Conservation (phyloP, 371 early-diverging fungal genomes). For the Actinomucor elegans region DNA sequence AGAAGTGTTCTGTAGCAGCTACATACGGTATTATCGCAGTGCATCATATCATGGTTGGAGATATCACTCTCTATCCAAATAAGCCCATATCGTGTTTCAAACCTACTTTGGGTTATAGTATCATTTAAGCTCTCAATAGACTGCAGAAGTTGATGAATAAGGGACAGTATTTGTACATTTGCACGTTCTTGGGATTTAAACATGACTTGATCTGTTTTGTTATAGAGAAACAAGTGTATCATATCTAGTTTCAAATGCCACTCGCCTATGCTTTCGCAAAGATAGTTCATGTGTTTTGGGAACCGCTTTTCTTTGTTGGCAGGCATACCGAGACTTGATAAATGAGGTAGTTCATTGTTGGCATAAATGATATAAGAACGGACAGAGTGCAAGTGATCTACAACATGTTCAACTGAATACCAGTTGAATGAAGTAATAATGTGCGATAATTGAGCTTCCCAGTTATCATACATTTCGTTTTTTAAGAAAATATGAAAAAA, state of each 20-base stretch:
- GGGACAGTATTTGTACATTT: background rate
- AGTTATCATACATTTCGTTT: too few species aligned
- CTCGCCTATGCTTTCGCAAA: constrained; percentile 8
- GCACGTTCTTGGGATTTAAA: background rate
- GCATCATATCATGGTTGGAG: too few species aligned
- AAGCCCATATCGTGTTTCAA: background rate
- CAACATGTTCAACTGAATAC: background rate
- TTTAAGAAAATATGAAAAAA: too few species aligned
- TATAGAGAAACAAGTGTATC: too few species aligned
- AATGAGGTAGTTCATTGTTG: too few species aligned
- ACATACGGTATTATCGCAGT: too few species aligned
- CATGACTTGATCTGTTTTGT: too few species aligned
- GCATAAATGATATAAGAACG: background rate
- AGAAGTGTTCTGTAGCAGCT: too few species aligned
- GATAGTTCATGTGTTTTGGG: background rate
- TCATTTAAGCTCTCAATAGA: background rate
- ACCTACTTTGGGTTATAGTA: background rate
- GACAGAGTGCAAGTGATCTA: background rate
- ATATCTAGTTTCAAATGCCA: background rate
- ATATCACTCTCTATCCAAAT: background rate
- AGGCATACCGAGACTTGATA: too few species aligned
- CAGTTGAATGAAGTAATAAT: background rate
- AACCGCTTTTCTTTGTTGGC: too few species aligned
- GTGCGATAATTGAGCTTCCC: background rate
- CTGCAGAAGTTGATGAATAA: background rate